Percentiles rank a stretch among this genome's conserved stretches.
Evolutionary conservation across 2,329 filamentous ascomycete genomes (phyloP).

Genomic region (Microsporum canis): DNA sequence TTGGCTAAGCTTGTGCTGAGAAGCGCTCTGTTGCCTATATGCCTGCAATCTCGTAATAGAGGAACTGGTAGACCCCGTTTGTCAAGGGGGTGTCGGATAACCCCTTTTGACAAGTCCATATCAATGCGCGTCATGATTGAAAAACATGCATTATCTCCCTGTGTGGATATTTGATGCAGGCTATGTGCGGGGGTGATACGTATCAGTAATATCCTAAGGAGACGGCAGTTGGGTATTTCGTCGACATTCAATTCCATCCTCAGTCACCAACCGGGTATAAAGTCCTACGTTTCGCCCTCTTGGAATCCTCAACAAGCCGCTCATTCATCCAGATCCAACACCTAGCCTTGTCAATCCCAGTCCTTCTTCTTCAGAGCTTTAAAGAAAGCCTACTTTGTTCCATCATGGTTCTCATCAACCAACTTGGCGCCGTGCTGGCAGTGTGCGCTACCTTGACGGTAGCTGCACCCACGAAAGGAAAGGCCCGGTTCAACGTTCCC

Average conservation of each 20-base stretch:
- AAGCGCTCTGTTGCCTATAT: too few species aligned
- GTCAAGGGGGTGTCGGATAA: background rate
- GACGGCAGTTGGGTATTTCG: background rate
- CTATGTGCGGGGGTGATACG: background rate
- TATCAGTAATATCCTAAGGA: background rate
- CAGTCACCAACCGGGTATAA: background rate
- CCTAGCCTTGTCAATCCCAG: background rate
- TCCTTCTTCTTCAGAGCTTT: background rate
- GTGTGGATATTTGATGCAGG: background rate
- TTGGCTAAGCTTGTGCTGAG: background rate
- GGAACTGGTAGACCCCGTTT: background rate
- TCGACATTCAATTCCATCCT: background rate
- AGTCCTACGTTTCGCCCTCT: background rate
- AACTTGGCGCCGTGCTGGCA: background rate
- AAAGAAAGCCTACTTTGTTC: background rate
- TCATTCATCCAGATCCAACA: background rate
- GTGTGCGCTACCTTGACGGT: background rate
- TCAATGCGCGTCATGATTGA: background rate
- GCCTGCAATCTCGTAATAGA: background rate
- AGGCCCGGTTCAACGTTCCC: background rate
- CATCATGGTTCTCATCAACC: background rate
- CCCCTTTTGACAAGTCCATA: background rate
- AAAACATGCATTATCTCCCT: background rate
- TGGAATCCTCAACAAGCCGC: background rate
- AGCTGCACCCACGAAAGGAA: conserved; percentile 1